Percentiles rank a stretch among this genome's conserved stretches.
Evolutionary conservation across 495 filamentous ascomycete species (phyloP).

Genomic region (Penicillium atrosanguineum): DNA sequence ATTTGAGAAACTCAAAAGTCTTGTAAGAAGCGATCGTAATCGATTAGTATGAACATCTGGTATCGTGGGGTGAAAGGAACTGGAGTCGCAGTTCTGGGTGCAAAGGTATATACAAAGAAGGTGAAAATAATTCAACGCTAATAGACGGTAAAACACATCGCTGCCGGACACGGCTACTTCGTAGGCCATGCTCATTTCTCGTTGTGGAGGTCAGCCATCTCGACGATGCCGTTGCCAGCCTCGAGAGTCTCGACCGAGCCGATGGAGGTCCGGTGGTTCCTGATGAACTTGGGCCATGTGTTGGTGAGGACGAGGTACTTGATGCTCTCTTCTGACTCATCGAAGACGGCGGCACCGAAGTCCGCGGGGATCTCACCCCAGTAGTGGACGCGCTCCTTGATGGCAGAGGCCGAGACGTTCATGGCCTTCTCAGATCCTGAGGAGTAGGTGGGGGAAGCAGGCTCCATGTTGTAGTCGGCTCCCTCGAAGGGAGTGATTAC

Average conservation of each 20-base stretch:
- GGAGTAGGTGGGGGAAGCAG: slow-evolving; percentile 19
- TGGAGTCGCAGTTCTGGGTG: background rate
- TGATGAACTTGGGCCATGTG: slow-evolving; percentile 66
- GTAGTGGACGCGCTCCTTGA: slow-evolving; percentile 31
- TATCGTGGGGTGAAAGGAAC: background rate
- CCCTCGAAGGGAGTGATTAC: slow-evolving; percentile 29
- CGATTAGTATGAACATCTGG: background rate
- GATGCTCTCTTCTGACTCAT: slow-evolving; percentile 57
- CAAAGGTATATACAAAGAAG: background rate
- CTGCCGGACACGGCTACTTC: background rate
- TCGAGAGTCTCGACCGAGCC: slow-evolving; percentile 15
- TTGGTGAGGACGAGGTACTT: slow-evolving; percentile 69
- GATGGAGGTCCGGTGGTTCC: slow-evolving; percentile 15
- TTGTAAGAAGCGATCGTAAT: background rate
- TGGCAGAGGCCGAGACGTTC: slow-evolving; percentile 11
- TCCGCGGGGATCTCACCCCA: slow-evolving; percentile 44
- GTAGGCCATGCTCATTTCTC: background rate
- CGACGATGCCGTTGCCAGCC: background rate
- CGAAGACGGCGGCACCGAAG: slow-evolving; percentile 56
- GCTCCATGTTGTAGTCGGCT: slow-evolving; percentile 19
- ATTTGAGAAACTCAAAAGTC: background rate
- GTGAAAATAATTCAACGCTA: background rate
- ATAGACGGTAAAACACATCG: background rate
- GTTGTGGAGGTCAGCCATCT: background rate
- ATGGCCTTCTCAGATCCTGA: slow-evolving; percentile 23